Conservation (phyloP, 164 flowering plant genomes). For the Nymphaea colorata region DNA sequence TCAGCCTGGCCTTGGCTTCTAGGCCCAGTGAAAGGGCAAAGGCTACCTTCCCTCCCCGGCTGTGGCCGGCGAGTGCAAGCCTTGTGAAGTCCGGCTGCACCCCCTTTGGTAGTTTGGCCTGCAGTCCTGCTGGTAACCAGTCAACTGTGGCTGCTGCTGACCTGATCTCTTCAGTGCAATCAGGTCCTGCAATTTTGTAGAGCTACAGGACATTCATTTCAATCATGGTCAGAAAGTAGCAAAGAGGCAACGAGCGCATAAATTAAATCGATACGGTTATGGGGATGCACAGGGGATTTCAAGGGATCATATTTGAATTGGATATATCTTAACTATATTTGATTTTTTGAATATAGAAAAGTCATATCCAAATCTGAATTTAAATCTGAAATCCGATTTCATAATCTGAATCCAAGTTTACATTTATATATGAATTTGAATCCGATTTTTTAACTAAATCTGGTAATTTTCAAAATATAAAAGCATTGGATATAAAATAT, state of each 20-base stretch:
- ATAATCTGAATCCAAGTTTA: no score
- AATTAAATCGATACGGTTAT: neutral
- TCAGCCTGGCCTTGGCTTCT: slow-evolving; percentile 1
- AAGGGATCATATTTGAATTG: neutral
- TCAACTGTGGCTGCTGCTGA: slow-evolving; percentile 19
- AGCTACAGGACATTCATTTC: slow-evolving; percentile 1
- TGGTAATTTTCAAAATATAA: no score
- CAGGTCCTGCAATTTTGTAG: neutral
- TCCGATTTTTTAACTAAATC: no score
- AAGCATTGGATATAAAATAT: no score
- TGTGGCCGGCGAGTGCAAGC: slow-evolving; percentile 36
- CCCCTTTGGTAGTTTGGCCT: slow-evolving; percentile 12
- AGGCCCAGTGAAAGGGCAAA: slow-evolving; percentile 29
- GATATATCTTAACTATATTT: no score
- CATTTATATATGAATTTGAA: no score
- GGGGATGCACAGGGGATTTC: no score
- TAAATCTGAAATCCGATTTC: no score
- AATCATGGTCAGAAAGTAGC: neutral
- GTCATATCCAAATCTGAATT: no score
- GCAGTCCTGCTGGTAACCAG: slow-evolving; percentile 32
- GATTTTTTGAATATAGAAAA: no score
- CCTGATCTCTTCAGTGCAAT: slow-evolving; percentile 11
- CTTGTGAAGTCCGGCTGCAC: slow-evolving; percentile 17
- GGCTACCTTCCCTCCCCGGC: slow-evolving; percentile 47
- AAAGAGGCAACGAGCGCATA: slow-evolving; percentile 8